Evolutionary conservation across 768 basidiomycete genomes (phyloP), one percentile per base, ranked within the genome.

Genomic region (Lepiota venenata): DNA sequence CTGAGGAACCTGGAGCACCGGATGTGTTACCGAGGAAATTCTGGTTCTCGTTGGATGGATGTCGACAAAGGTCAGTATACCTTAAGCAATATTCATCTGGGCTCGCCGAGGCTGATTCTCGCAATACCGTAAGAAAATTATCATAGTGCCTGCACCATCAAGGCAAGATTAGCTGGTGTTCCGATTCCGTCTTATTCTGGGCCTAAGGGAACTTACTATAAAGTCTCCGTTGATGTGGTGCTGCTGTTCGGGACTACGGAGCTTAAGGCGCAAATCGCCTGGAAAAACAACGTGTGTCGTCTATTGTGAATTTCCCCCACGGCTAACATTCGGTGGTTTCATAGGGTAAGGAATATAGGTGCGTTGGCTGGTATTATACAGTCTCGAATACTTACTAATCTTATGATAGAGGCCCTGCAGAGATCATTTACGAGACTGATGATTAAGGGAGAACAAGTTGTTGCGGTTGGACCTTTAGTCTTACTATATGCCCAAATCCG

Each of bases 171-270:
- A 0, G 60, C 66, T 1, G 58, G 62, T 42, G 36, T 67, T 14
- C 63, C 63, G 2, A 56, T 63, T n/a, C 44, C 42, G 14, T 60
- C 60, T 20, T 51, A 53, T 36, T 38, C 52, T 20, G 57, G 58
- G 2, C 47, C 43, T 12, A 53, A 14, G 9, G 58, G 64, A 18
- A 39, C 40, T 3, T 74, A 66, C 47, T 77, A 65, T 52, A 52
- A 63, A 32, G 58, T 76, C 32, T 59, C 69, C 2, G 76, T 66
- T 52, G 72, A 75, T n/a, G 65, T 83, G 4, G 66, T 82, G 9
- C 56, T 83, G 20, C 63, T 76, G 7, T 81, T 83, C 51, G 82
- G 82, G 4, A 58, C 77, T 43, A 82, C 80, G 2, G 82, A 83
- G 56, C 61, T 82, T 56, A 74, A 71, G 54, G 81, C 80, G 0